Conservation (phyloP, 805 yeast species). For the Cyberlindnera maclurae region DNA sequence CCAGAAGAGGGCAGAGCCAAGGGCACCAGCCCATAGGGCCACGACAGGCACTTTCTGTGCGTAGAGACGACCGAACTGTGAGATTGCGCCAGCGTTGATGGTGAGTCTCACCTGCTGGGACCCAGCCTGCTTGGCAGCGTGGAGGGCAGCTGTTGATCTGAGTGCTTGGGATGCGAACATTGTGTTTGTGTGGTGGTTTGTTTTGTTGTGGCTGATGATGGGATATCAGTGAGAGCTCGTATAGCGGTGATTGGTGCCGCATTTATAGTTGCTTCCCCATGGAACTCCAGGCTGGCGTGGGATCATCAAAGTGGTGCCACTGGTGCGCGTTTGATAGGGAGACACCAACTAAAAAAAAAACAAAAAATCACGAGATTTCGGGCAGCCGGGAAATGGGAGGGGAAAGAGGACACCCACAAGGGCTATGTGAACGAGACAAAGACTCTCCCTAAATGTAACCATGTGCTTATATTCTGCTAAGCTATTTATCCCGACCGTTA, state of each 20-base stretch:
- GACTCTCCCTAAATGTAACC: too few relatives aligned
- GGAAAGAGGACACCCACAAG: not conserved
- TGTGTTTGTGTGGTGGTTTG: conserved; percentile 6
- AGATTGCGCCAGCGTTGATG: conserved; percentile 12
- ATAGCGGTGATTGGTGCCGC: too few relatives aligned
- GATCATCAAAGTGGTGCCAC: conserved; percentile 1
- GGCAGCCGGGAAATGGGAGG: not conserved
- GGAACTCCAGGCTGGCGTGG: not conserved
- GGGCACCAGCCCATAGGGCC: conserved; percentile 18
- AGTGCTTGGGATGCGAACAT: conserved; percentile 22
- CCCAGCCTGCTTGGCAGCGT: conserved; percentile 16
- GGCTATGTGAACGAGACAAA: too few relatives aligned
- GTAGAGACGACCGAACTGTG: conserved; percentile 9
- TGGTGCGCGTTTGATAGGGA: not conserved
- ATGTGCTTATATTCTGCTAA: too few relatives aligned
- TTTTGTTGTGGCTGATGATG: not conserved
- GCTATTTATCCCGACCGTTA: too few relatives aligned
- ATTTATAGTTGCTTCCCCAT: too few relatives aligned
- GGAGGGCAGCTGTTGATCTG: conserved; percentile 23
- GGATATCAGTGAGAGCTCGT: not conserved
- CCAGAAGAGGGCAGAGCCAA: conserved; percentile 17
- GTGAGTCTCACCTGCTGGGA: conserved; percentile 15
- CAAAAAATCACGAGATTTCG: conserved; percentile 3
- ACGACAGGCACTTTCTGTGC: conserved; percentile 16
- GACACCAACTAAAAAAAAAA: not conserved